Evolutionary conservation across 2,329 filamentous ascomycete species (phyloP), one percentile per base, ranked within the genome.

Genomic region (Neofusicoccum sp.): DNA sequence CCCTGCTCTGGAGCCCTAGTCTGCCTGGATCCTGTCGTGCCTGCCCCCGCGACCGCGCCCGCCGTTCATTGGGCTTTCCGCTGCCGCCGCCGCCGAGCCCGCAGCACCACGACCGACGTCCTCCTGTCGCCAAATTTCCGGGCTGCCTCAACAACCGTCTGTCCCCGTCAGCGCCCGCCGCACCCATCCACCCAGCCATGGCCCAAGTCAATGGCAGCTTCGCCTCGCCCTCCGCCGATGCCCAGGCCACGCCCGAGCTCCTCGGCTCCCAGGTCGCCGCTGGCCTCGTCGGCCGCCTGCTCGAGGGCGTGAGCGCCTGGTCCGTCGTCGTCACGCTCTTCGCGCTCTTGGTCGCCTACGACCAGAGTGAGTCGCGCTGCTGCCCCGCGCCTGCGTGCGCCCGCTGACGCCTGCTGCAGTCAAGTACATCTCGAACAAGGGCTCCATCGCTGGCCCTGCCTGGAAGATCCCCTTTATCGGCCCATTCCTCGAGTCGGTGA

Each of bases 401-500:
- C 30, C 38, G 61, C 66, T 70, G 54, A 71, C 64, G 47, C 14
- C 7, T 45, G 30, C n/a, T 26, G 33, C 65, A 81, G 79, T 77
- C 66, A 78, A 72, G 59, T 81, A 81, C 70, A 73, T 80, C 66
- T 73, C 68, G 64, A 71, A 75, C 53, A 81, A 81, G 67, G 78
- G 77, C 57, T 70, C 73, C 26, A 78, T 81, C 62, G 76, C 74
- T 14, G 79, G 79, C 24, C 78, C 79, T n/a, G 63, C 72, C 28
- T 77, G 73, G 71, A 81, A 81, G 67, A 73, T 76, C 43, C 79
- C 79, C 61, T 81, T 81, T 69, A 78, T 98, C 75, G 95, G 95
- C n/a, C 93, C 95, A 4, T 98, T 99, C 77, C 83, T 98, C 61
- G 82, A 97, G 72, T 96, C 92, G 30, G 82, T 98, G 69, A 88